Conservation (phyloP, 495 filamentous ascomycete genomes). For the Baudoinia panamericana region DNA sequence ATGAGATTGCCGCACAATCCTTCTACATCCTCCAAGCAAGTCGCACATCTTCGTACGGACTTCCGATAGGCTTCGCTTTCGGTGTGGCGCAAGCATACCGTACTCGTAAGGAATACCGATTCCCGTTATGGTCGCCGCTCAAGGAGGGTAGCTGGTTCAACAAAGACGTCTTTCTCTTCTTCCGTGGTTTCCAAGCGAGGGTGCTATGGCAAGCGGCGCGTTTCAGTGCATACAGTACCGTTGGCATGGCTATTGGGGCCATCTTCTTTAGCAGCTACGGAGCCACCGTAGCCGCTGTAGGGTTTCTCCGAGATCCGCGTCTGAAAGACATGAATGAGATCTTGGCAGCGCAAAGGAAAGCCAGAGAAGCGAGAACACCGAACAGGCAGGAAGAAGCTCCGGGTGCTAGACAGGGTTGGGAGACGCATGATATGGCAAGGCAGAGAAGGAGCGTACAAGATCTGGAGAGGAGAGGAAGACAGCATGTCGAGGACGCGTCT, state of each 20-base stretch:
- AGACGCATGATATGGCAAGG: slow-evolving; percentile 20
- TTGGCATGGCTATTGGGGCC: slow-evolving; percentile 14
- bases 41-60: too few relatives aligned
- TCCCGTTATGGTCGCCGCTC: slow-evolving; percentile 21
- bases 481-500: slow-evolving; percentile 12
- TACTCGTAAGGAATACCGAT: slow-evolving; percentile 11
- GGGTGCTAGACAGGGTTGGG: slow-evolving; percentile 2
- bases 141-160: slow-evolving; percentile 15
- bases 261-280: slow-evolving; percentile 18
- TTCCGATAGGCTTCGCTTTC: slow-evolving; percentile 10
- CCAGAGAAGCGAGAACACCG: neutral
- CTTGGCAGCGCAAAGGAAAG: too few relatives aligned
- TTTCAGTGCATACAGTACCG: slow-evolving; percentile 3
- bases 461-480: neutral
- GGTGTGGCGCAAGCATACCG: slow-evolving; percentile 7
- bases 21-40: too few relatives aligned
- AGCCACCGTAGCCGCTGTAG: slow-evolving; percentile 1
- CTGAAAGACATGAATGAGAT: slow-evolving; percentile 20
- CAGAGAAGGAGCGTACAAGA: slow-evolving; percentile 14
- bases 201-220: slow-evolving; percentile 17
- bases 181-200: slow-evolving; percentile 18
- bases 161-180: slow-evolving; percentile 12
- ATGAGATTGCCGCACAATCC: too few relatives aligned
- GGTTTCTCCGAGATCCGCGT: slow-evolving; percentile 18
- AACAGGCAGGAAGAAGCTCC: slow-evolving; percentile 1